Percentiles rank a stretch among this genome's conserved stretches.
Evolutionary conservation across 164 flowering plant species (phyloP).

Genomic region (Vitis vinifera): DNA sequence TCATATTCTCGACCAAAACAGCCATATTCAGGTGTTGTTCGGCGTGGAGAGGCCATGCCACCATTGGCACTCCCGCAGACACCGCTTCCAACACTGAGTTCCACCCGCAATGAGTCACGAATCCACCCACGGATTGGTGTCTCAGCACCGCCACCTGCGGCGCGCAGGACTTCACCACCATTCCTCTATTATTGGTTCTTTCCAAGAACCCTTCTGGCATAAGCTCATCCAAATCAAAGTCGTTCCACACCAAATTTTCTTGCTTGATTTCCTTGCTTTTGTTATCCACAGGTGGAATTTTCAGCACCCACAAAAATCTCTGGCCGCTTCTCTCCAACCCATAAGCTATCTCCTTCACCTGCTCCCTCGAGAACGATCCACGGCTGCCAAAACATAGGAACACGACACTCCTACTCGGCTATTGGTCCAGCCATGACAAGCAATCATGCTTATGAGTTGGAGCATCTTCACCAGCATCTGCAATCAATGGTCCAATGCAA

Average conservation of each 20-base stretch:
- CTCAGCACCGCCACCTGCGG: conserved; percentile 4
- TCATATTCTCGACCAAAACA: no score
- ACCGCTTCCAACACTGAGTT: no score
- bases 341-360: background rate
- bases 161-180: conserved; percentile 10
- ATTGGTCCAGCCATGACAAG: background rate
- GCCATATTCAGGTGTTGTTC: no score
- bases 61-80: no score
- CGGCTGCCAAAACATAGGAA: no score
- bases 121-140: conserved; percentile 2
- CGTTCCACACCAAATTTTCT: background rate
- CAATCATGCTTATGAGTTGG: background rate
- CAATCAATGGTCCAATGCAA: conserved; percentile 9
- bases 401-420: background rate
- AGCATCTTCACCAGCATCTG: background rate
- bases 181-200: background rate
- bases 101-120: no score
- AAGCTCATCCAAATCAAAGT: background rate
- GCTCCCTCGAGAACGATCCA: background rate
- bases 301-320: background rate
- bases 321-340: background rate
- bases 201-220: conserved; percentile 11
- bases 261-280: no score
- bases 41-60: no score
- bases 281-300: background rate